These are phyloP conservation scores for Wickerhamomyces sp. DNA, from an alignment of 1,139 yeast genomes.

Conservation along the genomic window DNA sequence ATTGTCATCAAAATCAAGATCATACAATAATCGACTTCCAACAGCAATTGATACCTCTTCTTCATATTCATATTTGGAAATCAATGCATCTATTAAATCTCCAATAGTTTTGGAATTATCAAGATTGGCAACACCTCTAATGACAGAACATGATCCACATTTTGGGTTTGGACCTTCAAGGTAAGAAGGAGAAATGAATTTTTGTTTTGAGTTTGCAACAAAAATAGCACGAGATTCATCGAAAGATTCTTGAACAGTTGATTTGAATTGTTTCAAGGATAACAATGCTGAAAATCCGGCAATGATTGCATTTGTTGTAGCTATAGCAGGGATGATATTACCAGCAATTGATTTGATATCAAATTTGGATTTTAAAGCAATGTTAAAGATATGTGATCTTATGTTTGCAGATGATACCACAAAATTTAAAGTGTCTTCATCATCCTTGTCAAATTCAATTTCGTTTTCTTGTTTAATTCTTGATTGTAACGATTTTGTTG, in stretches of 20 bases:
- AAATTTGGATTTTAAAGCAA: constrained; percentile 72
- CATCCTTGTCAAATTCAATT: constrained; percentile 88
- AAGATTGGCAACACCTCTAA: constrained; percentile 44
- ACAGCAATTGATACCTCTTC: constrained; percentile 67
- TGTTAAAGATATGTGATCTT: constrained; percentile 67
- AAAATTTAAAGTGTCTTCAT: constrained; percentile 81
- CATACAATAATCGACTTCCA: constrained; percentile 65
- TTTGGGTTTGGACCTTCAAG: constrained; percentile 56
- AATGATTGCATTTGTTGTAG: constrained; percentile 93
- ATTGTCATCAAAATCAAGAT: constrained; percentile 86
- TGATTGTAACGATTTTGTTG: constrained; percentile 45
- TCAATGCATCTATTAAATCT: constrained; percentile 42
- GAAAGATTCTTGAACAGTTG: constrained; percentile 25
- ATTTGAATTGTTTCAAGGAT: constrained; percentile 50
- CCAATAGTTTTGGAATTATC: constrained; percentile 31
- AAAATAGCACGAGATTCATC: constrained; percentile 47
- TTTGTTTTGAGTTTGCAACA: constrained; percentile 64
- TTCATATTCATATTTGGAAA: constrained; percentile 47
- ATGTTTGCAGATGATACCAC: constrained; percentile 87
- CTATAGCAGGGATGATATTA: constrained; percentile 96
- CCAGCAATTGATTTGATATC: constrained; percentile 95
- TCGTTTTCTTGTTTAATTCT: constrained; percentile 39
- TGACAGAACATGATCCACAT: constrained; percentile 72
- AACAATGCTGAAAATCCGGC: constrained; percentile 83
- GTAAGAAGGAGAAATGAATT: constrained; percentile 61